Base-by-base conservation (phyloP, 192 early-diverging fungal species). In the Gorgonomyces haynaldii region DNA sequence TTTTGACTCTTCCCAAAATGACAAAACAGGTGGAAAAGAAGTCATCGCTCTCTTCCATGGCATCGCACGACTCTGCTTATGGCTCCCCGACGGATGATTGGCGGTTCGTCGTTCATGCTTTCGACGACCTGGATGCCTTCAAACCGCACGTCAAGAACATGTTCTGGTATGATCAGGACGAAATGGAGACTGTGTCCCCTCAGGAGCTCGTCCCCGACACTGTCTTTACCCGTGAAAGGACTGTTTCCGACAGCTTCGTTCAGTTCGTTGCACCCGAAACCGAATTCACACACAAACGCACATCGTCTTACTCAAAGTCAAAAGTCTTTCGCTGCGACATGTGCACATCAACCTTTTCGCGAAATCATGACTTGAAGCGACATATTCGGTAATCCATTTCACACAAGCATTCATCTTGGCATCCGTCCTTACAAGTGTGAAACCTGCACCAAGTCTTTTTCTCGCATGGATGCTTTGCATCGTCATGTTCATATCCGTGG, bases 311-410 rank as follows among this genome's bases (percentile, higher is more conserved):
- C 32, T 9, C 32, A 34, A 34, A 34, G 32, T 8, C 32, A 12
- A 71, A 72, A 4, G 71, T 73, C 16, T 83, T 78, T 54, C 64
- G 61, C 30, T 83, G 81, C 65, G 58, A 65, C 24, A 64, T 76
- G 30, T 95, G 91, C 66, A 66, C 78, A 1, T 70, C 79, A 22
- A 64, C 69, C 23, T 95, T 95, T 66, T 82, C 85, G 28, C 73
- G 91, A 26, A 82, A 86, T 35, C 91, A 94, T 56, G 91, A 95
- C 62, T 71, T 90, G 36, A 91, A 89, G 62, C 75, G 91, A 12
- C 37, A 37, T 49, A 26, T 38, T 26, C 29, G 46, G 46, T 38
- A 35, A 24, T 23, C 16, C 10, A 15, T 8, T 38, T 12, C 16
- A 19, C 82, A 84, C 36, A 50, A 40, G 57, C 9, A 57, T 66